Percentiles rank a stretch among this genome's conserved stretches.
Conservation (phyloP, 352 stramenopile genomes). For the Globisporangium orthogonon region DNA sequence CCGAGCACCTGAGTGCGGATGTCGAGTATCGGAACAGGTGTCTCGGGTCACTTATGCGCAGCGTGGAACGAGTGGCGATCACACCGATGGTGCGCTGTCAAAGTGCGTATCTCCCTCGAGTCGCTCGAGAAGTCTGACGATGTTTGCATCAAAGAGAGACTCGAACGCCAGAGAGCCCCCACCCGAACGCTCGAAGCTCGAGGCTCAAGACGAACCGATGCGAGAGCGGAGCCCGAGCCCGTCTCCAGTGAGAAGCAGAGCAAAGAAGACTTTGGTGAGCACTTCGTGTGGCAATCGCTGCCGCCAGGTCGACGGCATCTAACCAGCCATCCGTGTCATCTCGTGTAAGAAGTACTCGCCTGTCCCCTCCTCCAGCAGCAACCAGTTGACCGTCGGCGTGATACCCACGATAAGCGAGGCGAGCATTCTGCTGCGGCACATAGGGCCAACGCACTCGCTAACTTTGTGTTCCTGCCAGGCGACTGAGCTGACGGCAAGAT, state of each 20-base stretch:
- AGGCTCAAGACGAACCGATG: not conserved
- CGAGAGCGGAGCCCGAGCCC: not conserved
- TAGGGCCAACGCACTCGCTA: not conserved
- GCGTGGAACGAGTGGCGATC: conserved; percentile 1
- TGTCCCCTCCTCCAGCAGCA: not conserved
- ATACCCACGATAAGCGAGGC: not conserved
- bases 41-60: not conserved
- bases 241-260: not conserved
- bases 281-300: not conserved
- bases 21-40: not conserved
- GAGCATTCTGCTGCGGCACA: not conserved
- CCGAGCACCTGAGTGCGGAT: not conserved
- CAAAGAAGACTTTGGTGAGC: not conserved
- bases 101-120: not conserved
- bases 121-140: not conserved
- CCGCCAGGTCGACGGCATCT: not conserved
- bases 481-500: conserved; percentile 10
- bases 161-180: not conserved
- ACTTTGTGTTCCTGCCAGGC: conserved; percentile 2
- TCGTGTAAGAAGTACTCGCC: not conserved
- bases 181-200: too few relatives aligned
- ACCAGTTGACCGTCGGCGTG: not conserved
- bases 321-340: not conserved
- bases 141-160: not conserved
- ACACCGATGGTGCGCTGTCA: not conserved